Evolutionary conservation across 2,329 filamentous ascomycete species (phyloP).

Genomic region (Talaromyces sp.): DNA sequence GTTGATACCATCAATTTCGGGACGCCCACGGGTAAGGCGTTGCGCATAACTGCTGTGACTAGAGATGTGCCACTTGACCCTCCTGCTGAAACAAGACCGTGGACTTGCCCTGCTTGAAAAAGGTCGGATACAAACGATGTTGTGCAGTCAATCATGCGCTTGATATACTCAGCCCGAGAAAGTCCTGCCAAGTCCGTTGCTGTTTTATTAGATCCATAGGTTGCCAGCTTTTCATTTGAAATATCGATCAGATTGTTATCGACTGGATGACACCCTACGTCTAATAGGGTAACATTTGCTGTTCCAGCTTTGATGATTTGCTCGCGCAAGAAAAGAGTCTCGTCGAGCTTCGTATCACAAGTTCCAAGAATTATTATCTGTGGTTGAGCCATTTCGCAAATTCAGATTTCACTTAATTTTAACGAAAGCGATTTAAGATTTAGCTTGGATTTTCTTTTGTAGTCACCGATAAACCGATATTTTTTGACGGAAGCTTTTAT

Average conservation of each 20-base stretch:
- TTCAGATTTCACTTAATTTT: not conserved
- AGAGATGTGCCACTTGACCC: slow-evolving; percentile 61
- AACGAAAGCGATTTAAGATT: not conserved
- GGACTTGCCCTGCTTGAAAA: slow-evolving; percentile 34
- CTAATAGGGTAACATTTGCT: slow-evolving; percentile 45
- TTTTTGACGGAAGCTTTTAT: not conserved
- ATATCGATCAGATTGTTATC: slow-evolving; percentile 45
- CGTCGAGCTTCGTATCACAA: slow-evolving; percentile 59
- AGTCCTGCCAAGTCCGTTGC: slow-evolving; percentile 30
- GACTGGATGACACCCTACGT: slow-evolving; percentile 48
- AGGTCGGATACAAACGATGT: slow-evolving; percentile 39
- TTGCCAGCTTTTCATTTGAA: slow-evolving; percentile 36
- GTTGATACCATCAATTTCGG: slow-evolving; percentile 68
- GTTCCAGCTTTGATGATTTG: slow-evolving; percentile 34
- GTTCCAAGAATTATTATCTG: slow-evolving; percentile 55
- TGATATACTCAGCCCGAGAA: slow-evolving; percentile 52
- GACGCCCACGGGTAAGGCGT: slow-evolving; percentile 57
- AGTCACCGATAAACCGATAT: not conserved
- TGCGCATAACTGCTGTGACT: slow-evolving; percentile 56
- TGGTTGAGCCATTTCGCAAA: not conserved
- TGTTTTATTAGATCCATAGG: slow-evolving; percentile 23
- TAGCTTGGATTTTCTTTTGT: not conserved
- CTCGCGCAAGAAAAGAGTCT: slow-evolving; percentile 51
- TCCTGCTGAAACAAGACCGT: slow-evolving; percentile 56
- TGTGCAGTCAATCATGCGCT: slow-evolving; percentile 49